Conservation (phyloP, 345 rosid genomes). For the Carallia pectinifolia region DNA sequence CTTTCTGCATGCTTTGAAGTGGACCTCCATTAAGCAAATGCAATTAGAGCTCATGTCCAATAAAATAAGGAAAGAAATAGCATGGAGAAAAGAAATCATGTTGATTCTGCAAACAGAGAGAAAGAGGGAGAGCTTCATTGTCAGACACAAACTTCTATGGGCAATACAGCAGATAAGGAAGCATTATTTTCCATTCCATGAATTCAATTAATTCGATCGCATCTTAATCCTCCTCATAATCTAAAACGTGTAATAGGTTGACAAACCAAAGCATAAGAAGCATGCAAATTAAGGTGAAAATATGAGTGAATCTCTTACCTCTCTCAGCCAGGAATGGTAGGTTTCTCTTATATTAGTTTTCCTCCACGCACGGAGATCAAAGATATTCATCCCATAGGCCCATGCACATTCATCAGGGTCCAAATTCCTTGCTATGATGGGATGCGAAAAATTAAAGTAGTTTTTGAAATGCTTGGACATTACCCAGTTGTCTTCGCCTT, state of each 20-base stretch:
- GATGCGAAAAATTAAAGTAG: constrained; percentile 99
- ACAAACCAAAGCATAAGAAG: neutral
- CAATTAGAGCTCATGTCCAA: too few relatives aligned
- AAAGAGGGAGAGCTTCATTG: neutral
- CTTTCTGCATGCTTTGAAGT: neutral
- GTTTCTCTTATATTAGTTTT: constrained; percentile 78
- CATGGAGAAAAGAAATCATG: too few relatives aligned
- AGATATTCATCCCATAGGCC: constrained; percentile 99
- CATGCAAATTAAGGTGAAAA: neutral
- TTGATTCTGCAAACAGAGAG: too few relatives aligned
- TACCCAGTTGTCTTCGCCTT: constrained; percentile 96
- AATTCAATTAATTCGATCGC: neutral
- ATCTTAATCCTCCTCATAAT: neutral
- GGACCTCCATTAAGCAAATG: neutral
- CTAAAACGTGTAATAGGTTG: neutral
- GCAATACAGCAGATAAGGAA: neutral
- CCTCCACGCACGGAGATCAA: constrained; percentile 91
- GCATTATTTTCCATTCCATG: neutral
- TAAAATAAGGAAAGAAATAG: too few relatives aligned
- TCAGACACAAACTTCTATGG: neutral
- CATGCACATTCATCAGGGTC: constrained; percentile 97
- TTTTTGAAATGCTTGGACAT: constrained; percentile 95
- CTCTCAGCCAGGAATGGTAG: constrained; percentile 95
- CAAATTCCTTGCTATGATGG: constrained; percentile 72
- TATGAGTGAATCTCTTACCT: constrained; percentile 44